Evolutionary conservation across 768 basidiomycete species (phyloP).

Genomic region (Tulasnella sp.): DNA sequence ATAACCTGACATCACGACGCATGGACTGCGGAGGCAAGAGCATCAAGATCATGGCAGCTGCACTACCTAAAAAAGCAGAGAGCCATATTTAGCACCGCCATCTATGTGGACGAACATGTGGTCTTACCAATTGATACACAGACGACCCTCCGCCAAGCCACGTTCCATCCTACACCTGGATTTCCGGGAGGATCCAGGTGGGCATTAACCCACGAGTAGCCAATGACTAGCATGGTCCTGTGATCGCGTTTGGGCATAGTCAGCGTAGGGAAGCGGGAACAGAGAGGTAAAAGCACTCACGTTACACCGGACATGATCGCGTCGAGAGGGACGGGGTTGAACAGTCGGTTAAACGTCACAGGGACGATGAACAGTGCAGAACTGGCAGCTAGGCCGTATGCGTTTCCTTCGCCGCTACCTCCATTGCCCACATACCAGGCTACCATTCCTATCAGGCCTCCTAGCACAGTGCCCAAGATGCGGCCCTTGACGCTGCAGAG

Average conservation of each 20-base stretch:
- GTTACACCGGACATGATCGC: conserved; percentile 31
- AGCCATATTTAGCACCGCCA: background rate
- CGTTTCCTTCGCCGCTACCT: conserved; percentile 39
- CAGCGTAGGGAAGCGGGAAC: background rate
- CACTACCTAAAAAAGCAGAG: conserved; percentile 30
- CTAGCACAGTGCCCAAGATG: conserved; percentile 36
- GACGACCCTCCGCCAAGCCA: conserved; percentile 44
- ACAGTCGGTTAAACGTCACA: conserved; percentile 41
- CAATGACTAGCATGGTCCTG: conserved; percentile 38
- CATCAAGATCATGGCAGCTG: conserved; percentile 44
- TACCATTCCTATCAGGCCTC: conserved; percentile 36
- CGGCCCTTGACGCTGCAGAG: conserved; percentile 35
- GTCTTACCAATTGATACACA: conserved; percentile 40
- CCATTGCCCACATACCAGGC: conserved; percentile 41
- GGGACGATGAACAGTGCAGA: conserved; percentile 40
- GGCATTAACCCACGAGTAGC: conserved; percentile 50
- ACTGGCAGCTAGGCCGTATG: conserved; percentile 42
- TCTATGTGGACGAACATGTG: background rate
- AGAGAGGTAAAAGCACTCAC: conserved; percentile 20
- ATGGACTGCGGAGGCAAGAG: conserved; percentile 43
- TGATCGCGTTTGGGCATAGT: conserved; percentile 22
- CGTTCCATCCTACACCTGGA: conserved; percentile 41
- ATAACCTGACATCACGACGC: conserved; percentile 37
- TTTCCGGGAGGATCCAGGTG: conserved; percentile 37
- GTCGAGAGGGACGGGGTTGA: conserved; percentile 34